Base-by-base conservation (phyloP, 2,329 filamentous ascomycete genomes). In the Colletotrichum paranaense region DNA sequence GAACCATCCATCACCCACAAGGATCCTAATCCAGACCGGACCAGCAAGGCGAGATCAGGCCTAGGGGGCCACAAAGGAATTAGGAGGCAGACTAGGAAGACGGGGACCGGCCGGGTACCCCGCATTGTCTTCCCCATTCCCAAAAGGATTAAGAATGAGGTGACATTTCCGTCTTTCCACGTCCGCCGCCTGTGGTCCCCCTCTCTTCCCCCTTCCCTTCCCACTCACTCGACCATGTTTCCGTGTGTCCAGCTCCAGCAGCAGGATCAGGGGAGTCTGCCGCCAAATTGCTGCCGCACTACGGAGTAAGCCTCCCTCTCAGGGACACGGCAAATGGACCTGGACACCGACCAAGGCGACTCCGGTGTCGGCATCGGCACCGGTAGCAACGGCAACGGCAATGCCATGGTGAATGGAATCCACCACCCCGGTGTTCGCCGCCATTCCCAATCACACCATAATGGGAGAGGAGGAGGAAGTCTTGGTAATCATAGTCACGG, bases 121-220 rank as follows among this genome's bases (percentile, higher is more conserved):
- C 68, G 68, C 68, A 71, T 71, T 62, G 68, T 67, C 56, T 30
- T 71, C 35, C 22, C 56, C 68, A 56, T 67, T 57, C 68, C 68
- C 63, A 67, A 67, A 71, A 62, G 68, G 68, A 71, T 71, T 71
- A 71, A 71, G 68, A 71, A 71, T 71, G 56, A 71, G 68, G 56
- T 71, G 68, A 71, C 68, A 71, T 71, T 62, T 71, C 68, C 68
- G 68, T 71, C 68, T 30, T 30, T 67, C 63, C 46, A 56, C 68
- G 56, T 67, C 49, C 38, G 16, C 63, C 63, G 63, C 42, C 58
- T 62, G 32, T 49, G 63, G 26, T 67, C 57, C 68, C 56, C 60
- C 68, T 67, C 63, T 67, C 56, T 62, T 62, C 24, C 68, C 42
- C 55, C 35, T 32, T 30, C 35, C 35, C 49, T 35, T 58, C 63